Evolutionary conservation across 2,329 filamentous ascomycete species (phyloP), one percentile per base, ranked within the genome.

Genomic region (Penicillium sp.): DNA sequence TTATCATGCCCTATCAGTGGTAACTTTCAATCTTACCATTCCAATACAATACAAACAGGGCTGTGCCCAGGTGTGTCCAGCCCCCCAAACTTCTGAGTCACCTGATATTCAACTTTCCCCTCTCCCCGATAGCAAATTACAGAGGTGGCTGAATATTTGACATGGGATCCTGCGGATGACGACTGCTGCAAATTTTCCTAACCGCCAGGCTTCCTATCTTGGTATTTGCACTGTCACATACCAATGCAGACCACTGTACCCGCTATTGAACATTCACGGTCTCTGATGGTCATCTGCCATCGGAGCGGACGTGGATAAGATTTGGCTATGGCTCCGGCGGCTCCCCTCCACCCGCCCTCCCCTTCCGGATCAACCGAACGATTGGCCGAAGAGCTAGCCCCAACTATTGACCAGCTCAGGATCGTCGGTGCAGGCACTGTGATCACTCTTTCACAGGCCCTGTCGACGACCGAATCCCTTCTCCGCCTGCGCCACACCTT

Each of bases 401-500:
- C 75, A 26, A 61, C 71, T 19, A 66, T 78, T 50, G 67, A 71
- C n/a, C 66, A 71, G 53, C 63, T 78, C 45, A 70, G 71, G 44
- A 59, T 43, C 46, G 69, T 68, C 56, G 73, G 66, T 56, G 61
- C 66, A 57, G 65, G 62, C 56, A 63, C 62, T 59, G 57, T 61
- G 44, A 62, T 68, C 31, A 65, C 67, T 36, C 60, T 73, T 36
- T 63, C 75, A 25, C 57, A 73, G 52, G 69, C 69, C 47, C 61
- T 74, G 22, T 73, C 75, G 8, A 75, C 88, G 35, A 71, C 82
- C 60, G 81, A 84, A 61, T 78, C 80, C 50, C 78, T 89, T 54
- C 83, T 85, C 61, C 81, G 84, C 49, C 82, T 93, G 57, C 84
- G 86, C 66, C 88, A 90, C 73, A 76, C 82, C 53, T 77, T 85